These are phyloP conservation scores for Emericellopsis cladophorae DNA, from an alignment of 2,329 filamentous ascomycete species.

Conservation along the genomic window DNA sequence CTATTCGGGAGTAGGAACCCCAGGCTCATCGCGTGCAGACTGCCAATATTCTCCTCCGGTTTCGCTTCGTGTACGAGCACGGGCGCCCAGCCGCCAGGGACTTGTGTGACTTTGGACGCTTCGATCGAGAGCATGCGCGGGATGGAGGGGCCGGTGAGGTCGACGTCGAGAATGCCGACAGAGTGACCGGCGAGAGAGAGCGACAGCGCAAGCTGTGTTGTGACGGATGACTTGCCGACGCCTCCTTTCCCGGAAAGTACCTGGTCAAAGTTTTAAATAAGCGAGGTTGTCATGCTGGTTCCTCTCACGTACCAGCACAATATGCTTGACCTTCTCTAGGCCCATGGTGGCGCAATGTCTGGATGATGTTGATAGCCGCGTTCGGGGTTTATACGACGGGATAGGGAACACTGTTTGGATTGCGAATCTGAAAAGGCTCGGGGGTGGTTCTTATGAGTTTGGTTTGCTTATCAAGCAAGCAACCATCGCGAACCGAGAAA, in stretches of 20 bases:
- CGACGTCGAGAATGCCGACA: slow-evolving; percentile 90
- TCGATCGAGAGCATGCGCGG: slow-evolving; percentile 90
- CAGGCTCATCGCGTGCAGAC: slow-evolving; percentile 77
- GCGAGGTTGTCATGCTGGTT: not conserved
- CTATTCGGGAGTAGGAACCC: slow-evolving; percentile 77
- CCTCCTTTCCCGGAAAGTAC: slow-evolving; percentile 94
- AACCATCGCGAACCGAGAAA: no score
- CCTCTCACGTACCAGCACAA: slow-evolving; percentile 50
- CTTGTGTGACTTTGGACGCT: slow-evolving; percentile 77
- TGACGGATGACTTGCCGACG: slow-evolving; percentile 96
- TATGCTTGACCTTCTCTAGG: slow-evolving; percentile 54
- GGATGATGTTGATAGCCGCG: no score
- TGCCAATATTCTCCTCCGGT: slow-evolving; percentile 37
- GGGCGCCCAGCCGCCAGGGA: slow-evolving; percentile 83
- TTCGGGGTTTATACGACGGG: no score
- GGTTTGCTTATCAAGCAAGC: no score
- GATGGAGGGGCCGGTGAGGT: slow-evolving; percentile 92
- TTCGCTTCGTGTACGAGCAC: slow-evolving; percentile 65
- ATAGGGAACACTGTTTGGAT: no score
- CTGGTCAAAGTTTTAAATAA: slow-evolving; percentile 15
- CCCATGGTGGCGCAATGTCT: slow-evolving; percentile 17
- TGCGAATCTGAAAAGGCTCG: no score
- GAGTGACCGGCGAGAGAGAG: slow-evolving; percentile 75
- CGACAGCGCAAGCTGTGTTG: slow-evolving; percentile 85
- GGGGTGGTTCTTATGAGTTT: no score